Base-by-base conservation (phyloP, 495 filamentous ascomycete genomes). In the Chaetomium tenue region DNA sequence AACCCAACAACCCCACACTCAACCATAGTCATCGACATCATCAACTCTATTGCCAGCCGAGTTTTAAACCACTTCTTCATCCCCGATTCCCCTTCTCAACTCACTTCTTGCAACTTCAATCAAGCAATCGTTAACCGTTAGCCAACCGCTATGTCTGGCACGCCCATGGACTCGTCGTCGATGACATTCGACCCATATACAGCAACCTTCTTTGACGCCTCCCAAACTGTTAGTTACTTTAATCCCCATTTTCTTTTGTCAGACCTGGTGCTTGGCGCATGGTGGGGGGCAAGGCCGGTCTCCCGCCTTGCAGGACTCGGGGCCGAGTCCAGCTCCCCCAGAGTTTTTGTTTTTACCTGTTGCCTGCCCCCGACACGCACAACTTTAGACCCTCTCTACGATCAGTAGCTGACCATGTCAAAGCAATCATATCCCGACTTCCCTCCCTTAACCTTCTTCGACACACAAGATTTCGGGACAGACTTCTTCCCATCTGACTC, bases 401-500 rank as follows among this genome's bases (percentile, higher is more conserved):
- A 15, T 30, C 63, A 54, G 23, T 42, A 11, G 23, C 63, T 69
- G 65, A 67, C 63, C 47, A 26, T 13, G n/a, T 46, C 18, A 1
- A 37, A 71, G 66, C 69, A 71, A 65, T 57, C 61, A 30, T 64
- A 64, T 48, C 15, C 60, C 1, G 69, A 72, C 51, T 70, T 72
- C 65, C 72, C 71, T 12, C 73, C 73, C 12, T 46, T 55, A 5
- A 70, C 66, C 30, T 22, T 74, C 48, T 68, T 71, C 48, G 63
- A 64, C 30, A 26, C 60, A 2, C 68, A 72, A 18, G 71, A 72
- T 63, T 74, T 71, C 40, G 63, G 39, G 59, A 60, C 70, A 26
- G 72, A 76, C 68, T 71, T 74, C 68, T 71, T 74, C 66, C 61
- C 61, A 12, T 70, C 70, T 15, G 72, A 74, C 51, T 74, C 74